phyloP scores from a whole-genome alignment of 306 rosid species.

The Aeschynomene evenia region DNA sequence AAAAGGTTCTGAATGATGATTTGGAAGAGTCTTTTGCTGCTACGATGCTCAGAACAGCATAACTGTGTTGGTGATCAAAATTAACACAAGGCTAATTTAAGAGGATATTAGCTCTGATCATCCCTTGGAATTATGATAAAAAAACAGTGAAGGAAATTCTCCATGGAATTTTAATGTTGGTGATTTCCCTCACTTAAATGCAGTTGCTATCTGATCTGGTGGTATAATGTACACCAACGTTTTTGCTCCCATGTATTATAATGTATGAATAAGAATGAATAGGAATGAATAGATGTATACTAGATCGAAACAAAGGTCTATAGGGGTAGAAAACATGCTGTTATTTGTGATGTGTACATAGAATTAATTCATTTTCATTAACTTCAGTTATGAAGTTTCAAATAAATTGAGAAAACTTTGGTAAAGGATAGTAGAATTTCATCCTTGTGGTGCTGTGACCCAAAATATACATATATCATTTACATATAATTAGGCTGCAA shows the following conservation, averaged over 20 bases:
- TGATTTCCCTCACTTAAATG: constrained; percentile 9
- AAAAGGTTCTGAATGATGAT: neutral
- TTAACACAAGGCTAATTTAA: neutral
- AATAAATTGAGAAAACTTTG: neutral
- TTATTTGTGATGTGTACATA: constrained; percentile 24
- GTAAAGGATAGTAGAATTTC: neutral
- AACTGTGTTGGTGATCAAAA: neutral
- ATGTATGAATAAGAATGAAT: constrained; percentile 6
- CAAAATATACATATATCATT: neutral
- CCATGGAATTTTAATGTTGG: constrained; percentile 28
- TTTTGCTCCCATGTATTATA: constrained; percentile 7
- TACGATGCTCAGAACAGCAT: constrained; percentile 15
- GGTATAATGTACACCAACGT: constrained; percentile 2
- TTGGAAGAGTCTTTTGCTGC: neutral
- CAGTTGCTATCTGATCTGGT: constrained; percentile 14
- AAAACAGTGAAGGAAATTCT: constrained; percentile 19
- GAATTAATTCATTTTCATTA: constrained; percentile 25
- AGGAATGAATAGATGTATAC: neutral
- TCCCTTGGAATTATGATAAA: neutral
- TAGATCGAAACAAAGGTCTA: neutral
- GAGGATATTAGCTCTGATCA: neutral
- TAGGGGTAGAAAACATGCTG: constrained; percentile 10
- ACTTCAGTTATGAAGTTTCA: neutral
- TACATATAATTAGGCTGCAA: neutral
- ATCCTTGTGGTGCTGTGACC: neutral